These are phyloP conservation scores for Polysphondylium violaceum DNA, from an alignment of 78 protist species.

Conservation along the genomic window DNA sequence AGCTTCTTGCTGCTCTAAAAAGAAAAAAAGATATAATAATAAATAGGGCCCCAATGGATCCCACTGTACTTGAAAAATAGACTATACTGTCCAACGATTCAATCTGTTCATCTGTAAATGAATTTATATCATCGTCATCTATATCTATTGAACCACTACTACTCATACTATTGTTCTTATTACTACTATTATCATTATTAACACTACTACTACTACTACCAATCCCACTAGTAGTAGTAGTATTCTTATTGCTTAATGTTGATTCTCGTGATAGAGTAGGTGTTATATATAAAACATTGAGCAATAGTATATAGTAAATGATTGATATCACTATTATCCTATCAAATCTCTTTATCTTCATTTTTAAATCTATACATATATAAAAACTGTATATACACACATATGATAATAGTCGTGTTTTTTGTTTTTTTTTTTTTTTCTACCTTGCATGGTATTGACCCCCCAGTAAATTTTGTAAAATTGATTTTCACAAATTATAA, in stretches of 20 bases:
- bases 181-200: neutral
- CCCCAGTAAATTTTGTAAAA: no score
- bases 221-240: neutral
- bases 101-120: slow-evolving; percentile 35
- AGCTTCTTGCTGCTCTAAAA: slow-evolving; percentile 33
- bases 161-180: neutral
- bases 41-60: slow-evolving; percentile 46
- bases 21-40: slow-evolving; percentile 42
- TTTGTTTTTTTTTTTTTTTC: no score
- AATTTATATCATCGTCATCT: neutral
- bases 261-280: no score
- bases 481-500: no score
- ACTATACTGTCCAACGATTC: slow-evolving; percentile 39
- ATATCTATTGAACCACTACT: neutral
- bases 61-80: slow-evolving; percentile 34
- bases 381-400: no score
- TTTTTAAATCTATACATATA: no score
- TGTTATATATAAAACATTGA: no score
- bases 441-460: no score
- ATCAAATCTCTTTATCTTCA: no score
- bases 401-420: no score
- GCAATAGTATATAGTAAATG: no score
- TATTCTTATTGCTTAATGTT: neutral
- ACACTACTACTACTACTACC: neutral
- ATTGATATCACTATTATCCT: no score